phyloP scores from a whole-genome alignment of 352 stramenopile genomes.

The Pilasporangium apinafurcum region DNA sequence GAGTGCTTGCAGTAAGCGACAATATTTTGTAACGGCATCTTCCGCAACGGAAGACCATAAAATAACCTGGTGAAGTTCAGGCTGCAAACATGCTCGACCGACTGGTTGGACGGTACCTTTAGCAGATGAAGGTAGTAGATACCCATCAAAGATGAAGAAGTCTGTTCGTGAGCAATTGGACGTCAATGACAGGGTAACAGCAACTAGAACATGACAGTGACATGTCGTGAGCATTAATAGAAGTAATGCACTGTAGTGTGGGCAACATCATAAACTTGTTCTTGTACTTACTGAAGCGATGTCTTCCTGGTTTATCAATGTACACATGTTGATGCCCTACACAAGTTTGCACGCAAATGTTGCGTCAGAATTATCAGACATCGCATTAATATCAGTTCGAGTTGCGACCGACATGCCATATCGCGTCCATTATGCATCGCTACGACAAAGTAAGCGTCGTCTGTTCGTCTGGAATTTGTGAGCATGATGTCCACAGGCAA shows the following conservation, averaged over 20 bases:
- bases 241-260: not conserved
- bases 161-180: constrained; percentile 18
- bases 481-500: constrained; percentile 14
- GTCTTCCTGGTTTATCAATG: constrained; percentile 11
- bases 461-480: constrained; percentile 1
- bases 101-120: not conserved
- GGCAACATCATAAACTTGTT: no score
- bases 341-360: not conserved
- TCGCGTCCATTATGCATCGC: constrained; percentile 10
- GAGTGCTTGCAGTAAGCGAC: constrained; percentile 11
- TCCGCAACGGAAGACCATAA: constrained; percentile 16
- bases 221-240: not conserved
- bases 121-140: not conserved
- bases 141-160: constrained; percentile 21
- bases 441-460: constrained; percentile 5
- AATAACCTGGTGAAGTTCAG: constrained; percentile 14
- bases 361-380: not conserved
- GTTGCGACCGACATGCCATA: constrained; percentile 19
- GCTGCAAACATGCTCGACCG: constrained; percentile 1
- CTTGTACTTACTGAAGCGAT: constrained; percentile 23
- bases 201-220: constrained; percentile 7
- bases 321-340: constrained; percentile 13
- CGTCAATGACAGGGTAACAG: not conserved
- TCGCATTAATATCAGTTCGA: no score
- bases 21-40: constrained; percentile 1